These are phyloP conservation scores for Rubia occidens DNA, from an alignment of 305 asterid species.

Conservation along the genomic window DNA sequence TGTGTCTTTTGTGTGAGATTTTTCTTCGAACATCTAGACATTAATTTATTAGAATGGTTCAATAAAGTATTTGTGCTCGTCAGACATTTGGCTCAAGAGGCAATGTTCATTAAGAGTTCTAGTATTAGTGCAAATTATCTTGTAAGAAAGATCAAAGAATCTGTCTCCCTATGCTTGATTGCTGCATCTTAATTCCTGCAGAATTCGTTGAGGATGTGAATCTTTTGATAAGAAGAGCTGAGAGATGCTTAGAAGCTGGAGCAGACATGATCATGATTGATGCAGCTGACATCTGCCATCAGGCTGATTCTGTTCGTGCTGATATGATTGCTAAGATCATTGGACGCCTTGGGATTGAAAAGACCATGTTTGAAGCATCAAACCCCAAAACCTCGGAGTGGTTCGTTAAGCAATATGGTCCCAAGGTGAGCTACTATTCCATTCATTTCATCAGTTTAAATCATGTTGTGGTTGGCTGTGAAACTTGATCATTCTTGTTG, in stretches of 20 bases:
- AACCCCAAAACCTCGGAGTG: constrained; percentile 66
- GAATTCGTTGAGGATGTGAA: constrained; percentile 82
- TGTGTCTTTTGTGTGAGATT: background rate
- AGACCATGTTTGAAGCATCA: constrained; percentile 89
- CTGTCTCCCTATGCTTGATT: background rate
- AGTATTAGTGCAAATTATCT: background rate
- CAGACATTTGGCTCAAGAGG: background rate
- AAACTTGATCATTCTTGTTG: constrained; percentile 11
- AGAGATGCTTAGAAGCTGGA: constrained; percentile 96
- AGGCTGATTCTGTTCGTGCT: constrained; percentile 58
- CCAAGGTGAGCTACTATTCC: constrained; percentile 40
- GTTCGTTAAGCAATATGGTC: constrained; percentile 83
- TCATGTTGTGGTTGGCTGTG: background rate
- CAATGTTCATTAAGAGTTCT: background rate
- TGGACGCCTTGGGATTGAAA: constrained; percentile 81
- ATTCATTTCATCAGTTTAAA: background rate
- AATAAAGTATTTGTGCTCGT: background rate
- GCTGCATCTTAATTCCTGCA: constrained; percentile 24
- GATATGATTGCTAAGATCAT: constrained; percentile 67
- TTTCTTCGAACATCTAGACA: too few relatives aligned
- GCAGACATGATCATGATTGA: constrained; percentile 93
- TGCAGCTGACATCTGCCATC: constrained; percentile 64
- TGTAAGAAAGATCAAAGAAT: background rate
- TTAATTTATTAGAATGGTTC: background rate
- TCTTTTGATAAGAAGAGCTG: constrained; percentile 76